Percentiles rank a stretch among this genome's conserved stretches.
Evolutionary conservation across 164 flowering plant genomes (phyloP).

Genomic region (Vitis vinifera): DNA sequence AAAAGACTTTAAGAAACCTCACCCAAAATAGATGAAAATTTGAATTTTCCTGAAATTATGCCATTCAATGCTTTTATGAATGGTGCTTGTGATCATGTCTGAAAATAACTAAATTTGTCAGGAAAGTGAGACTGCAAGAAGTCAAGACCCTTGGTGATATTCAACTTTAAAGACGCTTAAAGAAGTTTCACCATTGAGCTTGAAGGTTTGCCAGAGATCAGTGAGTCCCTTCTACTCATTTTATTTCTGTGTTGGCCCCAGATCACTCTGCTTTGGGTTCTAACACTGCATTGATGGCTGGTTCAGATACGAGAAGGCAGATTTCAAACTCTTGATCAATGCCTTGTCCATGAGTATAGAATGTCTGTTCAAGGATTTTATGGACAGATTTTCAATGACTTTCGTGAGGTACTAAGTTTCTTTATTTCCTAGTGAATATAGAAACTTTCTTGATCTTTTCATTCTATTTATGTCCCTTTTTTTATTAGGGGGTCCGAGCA

Average conservation of each 20-base stretch:
- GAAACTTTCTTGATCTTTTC: not conserved
- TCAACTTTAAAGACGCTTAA: conserved; percentile 33
- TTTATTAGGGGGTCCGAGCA: conserved; percentile 45
- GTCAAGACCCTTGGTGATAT: conserved; percentile 40
- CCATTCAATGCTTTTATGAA: too few species aligned
- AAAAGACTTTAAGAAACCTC: conserved; percentile 39
- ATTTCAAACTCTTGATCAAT: conserved; percentile 46
- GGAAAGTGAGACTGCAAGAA: conserved; percentile 38
- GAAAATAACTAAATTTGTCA: conserved; percentile 8
- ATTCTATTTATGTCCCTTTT: not conserved
- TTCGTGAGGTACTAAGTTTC: conserved; percentile 36
- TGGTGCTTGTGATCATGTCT: not conserved
- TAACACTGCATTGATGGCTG: not conserved
- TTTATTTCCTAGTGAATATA: not conserved
- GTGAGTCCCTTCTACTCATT: conserved; percentile 22
- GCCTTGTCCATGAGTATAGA: conserved; percentile 45
- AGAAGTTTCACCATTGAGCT: conserved; percentile 48
- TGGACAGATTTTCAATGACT: conserved; percentile 29
- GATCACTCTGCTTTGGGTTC: too few species aligned
- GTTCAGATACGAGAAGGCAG: conserved; percentile 53
- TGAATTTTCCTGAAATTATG: too few species aligned
- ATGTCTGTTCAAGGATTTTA: conserved; percentile 46
- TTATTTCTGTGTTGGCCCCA: too few species aligned
- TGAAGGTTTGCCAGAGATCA: conserved; percentile 54
- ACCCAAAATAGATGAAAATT: too few species aligned